Base-by-base conservation (phyloP, 768 basidiomycete species). In the Phanerodontia chrysosporium region DNA sequence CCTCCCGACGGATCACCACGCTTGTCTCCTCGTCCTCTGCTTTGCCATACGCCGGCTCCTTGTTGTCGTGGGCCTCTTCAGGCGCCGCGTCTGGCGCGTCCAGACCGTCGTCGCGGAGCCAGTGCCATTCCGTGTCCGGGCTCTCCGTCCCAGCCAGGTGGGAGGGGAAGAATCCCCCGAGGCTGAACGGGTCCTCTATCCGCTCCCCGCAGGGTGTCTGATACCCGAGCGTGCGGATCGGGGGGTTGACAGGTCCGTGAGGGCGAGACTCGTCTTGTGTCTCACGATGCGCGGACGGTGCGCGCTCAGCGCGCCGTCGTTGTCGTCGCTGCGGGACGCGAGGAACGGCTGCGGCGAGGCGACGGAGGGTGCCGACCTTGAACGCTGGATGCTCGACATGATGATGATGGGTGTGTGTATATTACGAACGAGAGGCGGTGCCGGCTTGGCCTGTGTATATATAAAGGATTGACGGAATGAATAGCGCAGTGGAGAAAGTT, bases 81-180 rank as follows among this genome's bases (percentile, higher is more conserved):
- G 3, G 62, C 62, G 30, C 63, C 63, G 51, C 54, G 44, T 25
- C 44, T 49, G 32, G 39, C 29, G 66, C 66, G 24, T 62, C 65
- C 14, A 59, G 55, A 28, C 58, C 64, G 49, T 67, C 69, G 30
- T 67, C 59, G 58, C 67, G 66, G 66, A 79, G 64, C 82, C 81
- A 82, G 35, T 66, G 62, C 77, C 79, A 80, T 59, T 72, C 70
- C 55, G 71, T 69, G 66, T 69, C 69, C 48, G 57, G 64, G 55
- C 22, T 58, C 49, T 60, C 53, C 29, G 42, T 55, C 45, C 55
- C 65, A 24, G 55, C 66, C 18, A 65, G 58, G 44, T 62, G 62
- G 10, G 76, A 64, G 3, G 82, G 80, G 66, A 81, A 82, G 71
- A 83, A 82, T 9, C 75, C 75, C 30, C 69, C 67, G 57, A 83